Conservation (phyloP, 768 basidiomycete genomes). For the Clavaria fumosa region DNA sequence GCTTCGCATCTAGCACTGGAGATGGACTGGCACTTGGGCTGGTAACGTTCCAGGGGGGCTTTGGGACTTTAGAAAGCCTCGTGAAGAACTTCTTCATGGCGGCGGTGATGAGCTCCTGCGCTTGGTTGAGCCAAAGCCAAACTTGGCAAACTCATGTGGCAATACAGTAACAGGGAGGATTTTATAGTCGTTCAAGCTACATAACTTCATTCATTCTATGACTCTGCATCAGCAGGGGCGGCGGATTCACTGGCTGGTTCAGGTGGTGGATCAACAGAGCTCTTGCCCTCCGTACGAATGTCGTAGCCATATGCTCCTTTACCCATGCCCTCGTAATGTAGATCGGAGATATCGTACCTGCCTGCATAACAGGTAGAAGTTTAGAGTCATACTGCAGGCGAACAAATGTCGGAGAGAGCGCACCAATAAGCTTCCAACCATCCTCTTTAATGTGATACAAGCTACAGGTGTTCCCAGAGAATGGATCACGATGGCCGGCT, state of each 20-base stretch:
- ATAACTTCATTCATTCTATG: not conserved
- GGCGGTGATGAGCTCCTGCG: no score
- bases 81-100: constrained; percentile 33
- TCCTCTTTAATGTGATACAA: constrained; percentile 89
- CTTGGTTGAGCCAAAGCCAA: no score
- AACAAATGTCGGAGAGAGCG: constrained; percentile 12
- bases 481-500: constrained; percentile 92
- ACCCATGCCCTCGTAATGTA: constrained; percentile 85
- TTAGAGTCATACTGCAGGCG: constrained; percentile 4
- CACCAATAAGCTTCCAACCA: constrained; percentile 94
- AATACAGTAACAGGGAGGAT: no score
- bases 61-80: constrained; percentile 19
- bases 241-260: constrained; percentile 12
- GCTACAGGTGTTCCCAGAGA: constrained; percentile 92
- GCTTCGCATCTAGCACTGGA: constrained; percentile 41
- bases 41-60: constrained; percentile 8
- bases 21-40: constrained; percentile 2
- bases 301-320: constrained; percentile 71
- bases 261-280: constrained; percentile 34
- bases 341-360: constrained; percentile 79
- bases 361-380: constrained; percentile 35
- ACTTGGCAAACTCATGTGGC: no score
- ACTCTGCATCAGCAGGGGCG: not conserved
- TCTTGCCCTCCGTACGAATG: constrained; percentile 43
- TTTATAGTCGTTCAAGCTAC: no score